These are phyloP conservation scores for Letharia lupina DNA, from an alignment of 495 filamentous ascomycete genomes.

Conservation along the genomic window DNA sequence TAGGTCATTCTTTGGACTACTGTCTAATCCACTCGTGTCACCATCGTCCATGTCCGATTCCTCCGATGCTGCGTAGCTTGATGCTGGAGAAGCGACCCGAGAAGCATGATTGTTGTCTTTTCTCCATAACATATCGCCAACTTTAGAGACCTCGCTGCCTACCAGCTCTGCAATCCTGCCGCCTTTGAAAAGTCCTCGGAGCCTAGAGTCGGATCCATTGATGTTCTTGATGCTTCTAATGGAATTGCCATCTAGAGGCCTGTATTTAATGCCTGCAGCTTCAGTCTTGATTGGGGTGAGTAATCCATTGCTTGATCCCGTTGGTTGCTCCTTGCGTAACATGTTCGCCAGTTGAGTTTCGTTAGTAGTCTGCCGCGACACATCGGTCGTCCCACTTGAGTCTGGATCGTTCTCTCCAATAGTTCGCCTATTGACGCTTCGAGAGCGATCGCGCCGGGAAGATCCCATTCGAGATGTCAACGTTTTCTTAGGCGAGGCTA, in stretches of 20 bases:
- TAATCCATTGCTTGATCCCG: constrained; percentile 12
- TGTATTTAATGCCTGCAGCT: constrained; percentile 7
- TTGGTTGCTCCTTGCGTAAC: constrained; percentile 9
- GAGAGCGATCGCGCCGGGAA: constrained; percentile 37
- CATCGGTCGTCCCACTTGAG: constrained; percentile 5
- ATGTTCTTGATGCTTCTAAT: constrained; percentile 20
- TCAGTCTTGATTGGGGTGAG: constrained; percentile 22
- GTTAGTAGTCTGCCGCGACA: constrained; percentile 9
- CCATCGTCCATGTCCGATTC: constrained; percentile 40
- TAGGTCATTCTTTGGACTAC: constrained; percentile 30
- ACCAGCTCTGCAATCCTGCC: constrained; percentile 46
- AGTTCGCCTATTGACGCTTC: constrained; percentile 29
- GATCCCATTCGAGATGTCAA: constrained; percentile 38
- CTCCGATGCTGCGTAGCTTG: constrained; percentile 34
- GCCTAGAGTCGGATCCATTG: constrained; percentile 27
- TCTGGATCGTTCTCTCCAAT: constrained; percentile 22
- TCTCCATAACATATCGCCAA: constrained; percentile 47
- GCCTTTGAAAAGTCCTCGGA: constrained; percentile 49
- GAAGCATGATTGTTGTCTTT: constrained; percentile 40
- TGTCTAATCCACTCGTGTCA: constrained; percentile 24
- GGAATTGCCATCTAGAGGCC: constrained; percentile 16
- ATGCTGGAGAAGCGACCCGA: constrained; percentile 35
- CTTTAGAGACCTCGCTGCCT: constrained; percentile 49
- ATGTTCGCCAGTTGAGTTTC: constrained; percentile 5
- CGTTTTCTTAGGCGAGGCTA: constrained; percentile 44